phyloP scores from a whole-genome alignment of 2,329 filamentous ascomycete genomes.

The Trichophyton rubrum region DNA sequence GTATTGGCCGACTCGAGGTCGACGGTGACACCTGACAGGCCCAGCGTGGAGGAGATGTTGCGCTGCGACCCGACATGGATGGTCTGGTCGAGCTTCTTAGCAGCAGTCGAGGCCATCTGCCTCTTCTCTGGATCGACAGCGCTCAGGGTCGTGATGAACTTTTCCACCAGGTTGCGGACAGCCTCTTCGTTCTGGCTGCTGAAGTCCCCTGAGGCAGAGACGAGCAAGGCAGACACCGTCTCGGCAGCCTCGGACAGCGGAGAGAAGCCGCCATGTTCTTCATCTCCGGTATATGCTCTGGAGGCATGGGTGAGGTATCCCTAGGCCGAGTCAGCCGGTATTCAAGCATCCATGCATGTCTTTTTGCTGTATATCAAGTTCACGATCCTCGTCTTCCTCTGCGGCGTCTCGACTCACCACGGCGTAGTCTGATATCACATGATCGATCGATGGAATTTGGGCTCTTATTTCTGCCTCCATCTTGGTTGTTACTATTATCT shows the following conservation, averaged over 20 bases:
- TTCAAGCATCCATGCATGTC: neutral
- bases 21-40: slow-evolving; percentile 68
- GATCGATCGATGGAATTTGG: slow-evolving; percentile 76
- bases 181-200: slow-evolving; percentile 59
- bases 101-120: slow-evolving; percentile 56
- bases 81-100: slow-evolving; percentile 80
- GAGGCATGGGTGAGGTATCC: slow-evolving; percentile 93
- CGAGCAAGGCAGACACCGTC: slow-evolving; percentile 71
- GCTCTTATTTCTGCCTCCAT: slow-evolving; percentile 86
- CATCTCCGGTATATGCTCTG: slow-evolving; percentile 63
- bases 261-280: slow-evolving; percentile 54
- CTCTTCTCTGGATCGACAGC: slow-evolving; percentile 53
- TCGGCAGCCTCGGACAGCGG: slow-evolving; percentile 75
- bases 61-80: slow-evolving; percentile 88
- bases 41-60: slow-evolving; percentile 92
- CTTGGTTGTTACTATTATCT: neutral
- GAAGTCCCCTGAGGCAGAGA: slow-evolving; percentile 83
- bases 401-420: slow-evolving; percentile 36
- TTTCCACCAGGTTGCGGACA: slow-evolving; percentile 72
- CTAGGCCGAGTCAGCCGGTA: slow-evolving; percentile 18
- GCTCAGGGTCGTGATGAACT: slow-evolving; percentile 75
- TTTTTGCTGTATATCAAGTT: neutral
- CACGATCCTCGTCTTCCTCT: neutral
- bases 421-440: slow-evolving; percentile 79
- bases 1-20: slow-evolving; percentile 88